Conservation (phyloP, 164 flowering plant genomes). For the Vitis labrusca region DNA sequence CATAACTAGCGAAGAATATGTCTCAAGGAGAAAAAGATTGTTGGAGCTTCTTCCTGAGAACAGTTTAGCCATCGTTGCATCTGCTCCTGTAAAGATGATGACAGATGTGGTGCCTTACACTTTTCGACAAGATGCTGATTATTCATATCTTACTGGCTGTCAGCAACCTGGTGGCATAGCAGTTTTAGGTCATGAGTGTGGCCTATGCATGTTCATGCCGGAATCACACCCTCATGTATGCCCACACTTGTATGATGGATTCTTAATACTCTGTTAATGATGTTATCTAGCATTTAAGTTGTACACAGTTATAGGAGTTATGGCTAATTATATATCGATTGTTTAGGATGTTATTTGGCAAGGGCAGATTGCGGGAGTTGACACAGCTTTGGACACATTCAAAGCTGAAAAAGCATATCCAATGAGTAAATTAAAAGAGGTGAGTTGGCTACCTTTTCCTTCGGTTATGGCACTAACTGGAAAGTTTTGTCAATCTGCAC, state of each 20-base stretch:
- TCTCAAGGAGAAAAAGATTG: slow-evolving; percentile 64
- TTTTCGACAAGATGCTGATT: slow-evolving; percentile 90
- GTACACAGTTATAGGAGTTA: not conserved
- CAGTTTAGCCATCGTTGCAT: slow-evolving; percentile 81
- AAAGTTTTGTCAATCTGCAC: not conserved
- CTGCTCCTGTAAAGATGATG: slow-evolving; percentile 98
- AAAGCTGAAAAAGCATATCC: slow-evolving; percentile 85
- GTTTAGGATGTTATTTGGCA: slow-evolving; percentile 85
- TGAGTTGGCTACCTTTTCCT: slow-evolving; percentile 19
- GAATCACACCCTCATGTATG: slow-evolving; percentile 69
- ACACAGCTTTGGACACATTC: slow-evolving; percentile 70
- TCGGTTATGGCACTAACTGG: not conserved
- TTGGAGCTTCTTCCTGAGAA: slow-evolving; percentile 81
- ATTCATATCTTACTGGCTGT: slow-evolving; percentile 85
- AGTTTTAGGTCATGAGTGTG: slow-evolving; percentile 75
- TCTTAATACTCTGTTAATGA: not conserved
- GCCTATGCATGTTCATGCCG: slow-evolving; percentile 99
- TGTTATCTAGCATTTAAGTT: not conserved
- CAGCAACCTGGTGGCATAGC: slow-evolving; percentile 98
- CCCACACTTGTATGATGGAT: not conserved
- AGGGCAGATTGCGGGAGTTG: slow-evolving; percentile 87
- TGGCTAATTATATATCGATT: slow-evolving; percentile 1
- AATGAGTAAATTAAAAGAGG: slow-evolving; percentile 58
- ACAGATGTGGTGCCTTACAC: slow-evolving; percentile 92
- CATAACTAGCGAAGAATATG: slow-evolving; percentile 65